These are phyloP conservation scores for Euphrasia arctica DNA, from an alignment of 305 asterid genomes.

Conservation along the genomic window DNA sequence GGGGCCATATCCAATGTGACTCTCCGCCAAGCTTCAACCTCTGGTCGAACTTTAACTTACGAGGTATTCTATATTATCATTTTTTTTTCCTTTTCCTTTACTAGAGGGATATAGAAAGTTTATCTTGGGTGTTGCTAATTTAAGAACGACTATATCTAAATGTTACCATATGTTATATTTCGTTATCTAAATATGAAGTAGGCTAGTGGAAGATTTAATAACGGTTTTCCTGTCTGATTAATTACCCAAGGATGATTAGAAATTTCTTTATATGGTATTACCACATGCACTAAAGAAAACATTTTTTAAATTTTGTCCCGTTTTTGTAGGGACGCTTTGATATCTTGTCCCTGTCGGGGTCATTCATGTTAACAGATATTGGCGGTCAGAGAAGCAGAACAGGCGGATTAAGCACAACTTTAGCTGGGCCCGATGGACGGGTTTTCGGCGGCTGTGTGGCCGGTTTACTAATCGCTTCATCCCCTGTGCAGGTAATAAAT, in stretches of 20 bases:
- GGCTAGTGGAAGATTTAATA: too few species aligned
- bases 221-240: background rate
- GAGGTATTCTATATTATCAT: constrained; percentile 40
- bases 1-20: constrained; percentile 64
- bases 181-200: too few species aligned
- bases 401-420: constrained; percentile 54
- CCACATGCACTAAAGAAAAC: background rate
- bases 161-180: background rate
- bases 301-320: background rate
- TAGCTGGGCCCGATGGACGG: constrained; percentile 59
- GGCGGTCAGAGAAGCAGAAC: constrained; percentile 52
- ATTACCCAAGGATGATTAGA: constrained; percentile 5
- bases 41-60: constrained; percentile 65
- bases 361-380: constrained; percentile 46
- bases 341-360: constrained; percentile 54
- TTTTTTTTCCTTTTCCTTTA: background rate
- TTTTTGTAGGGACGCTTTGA: constrained; percentile 57
- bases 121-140: background rate
- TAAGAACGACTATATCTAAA: too few species aligned
- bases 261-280: constrained; percentile 8
- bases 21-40: constrained; percentile 51
- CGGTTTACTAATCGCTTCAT: constrained; percentile 53
- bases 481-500: constrained; percentile 51
- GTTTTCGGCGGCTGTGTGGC: constrained; percentile 64
- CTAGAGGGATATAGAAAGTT: constrained; percentile 2